These are phyloP conservation scores for Durusdinium trenchii DNA, from an alignment of 73 alveolate genomes.

Conservation along the genomic window DNA sequence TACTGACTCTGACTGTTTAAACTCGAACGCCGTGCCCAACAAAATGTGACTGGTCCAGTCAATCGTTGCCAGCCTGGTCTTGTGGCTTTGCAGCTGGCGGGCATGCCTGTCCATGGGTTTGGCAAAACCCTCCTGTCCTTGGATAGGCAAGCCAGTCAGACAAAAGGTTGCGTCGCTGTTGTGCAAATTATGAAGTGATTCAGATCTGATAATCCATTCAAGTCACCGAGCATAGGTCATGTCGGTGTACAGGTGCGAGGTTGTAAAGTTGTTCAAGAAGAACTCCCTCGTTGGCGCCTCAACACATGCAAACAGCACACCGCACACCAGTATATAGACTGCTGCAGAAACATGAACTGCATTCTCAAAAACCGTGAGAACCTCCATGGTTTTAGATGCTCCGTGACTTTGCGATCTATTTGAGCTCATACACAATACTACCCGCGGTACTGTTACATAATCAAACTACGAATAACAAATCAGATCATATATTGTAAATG, in stretches of 20 bases:
- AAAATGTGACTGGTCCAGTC: neutral
- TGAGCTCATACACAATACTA: neutral
- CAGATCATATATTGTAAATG: no score
- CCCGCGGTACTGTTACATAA: neutral
- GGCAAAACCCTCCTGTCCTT: neutral
- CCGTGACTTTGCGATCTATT: neutral
- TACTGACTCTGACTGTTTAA: no score
- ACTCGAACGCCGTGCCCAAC: neutral
- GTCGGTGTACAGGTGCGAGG: conserved; percentile 1
- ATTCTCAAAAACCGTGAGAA: neutral
- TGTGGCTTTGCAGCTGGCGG: neutral
- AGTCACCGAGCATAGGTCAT: neutral
- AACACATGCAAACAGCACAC: no score
- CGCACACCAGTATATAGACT: neutral
- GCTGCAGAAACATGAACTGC: neutral
- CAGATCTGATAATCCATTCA: neutral
- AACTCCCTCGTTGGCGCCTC: neutral
- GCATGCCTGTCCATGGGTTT: neutral
- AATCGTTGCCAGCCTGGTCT: neutral
- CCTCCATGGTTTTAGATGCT: neutral
- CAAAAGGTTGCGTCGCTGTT: neutral
- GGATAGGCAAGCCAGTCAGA: neutral
- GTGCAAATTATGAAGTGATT: no score
- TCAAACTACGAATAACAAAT: no score
- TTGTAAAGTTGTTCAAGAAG: neutral